Conservation (phyloP, 2,329 filamentous ascomycete species). For the Nectriaceae sp. region DNA sequence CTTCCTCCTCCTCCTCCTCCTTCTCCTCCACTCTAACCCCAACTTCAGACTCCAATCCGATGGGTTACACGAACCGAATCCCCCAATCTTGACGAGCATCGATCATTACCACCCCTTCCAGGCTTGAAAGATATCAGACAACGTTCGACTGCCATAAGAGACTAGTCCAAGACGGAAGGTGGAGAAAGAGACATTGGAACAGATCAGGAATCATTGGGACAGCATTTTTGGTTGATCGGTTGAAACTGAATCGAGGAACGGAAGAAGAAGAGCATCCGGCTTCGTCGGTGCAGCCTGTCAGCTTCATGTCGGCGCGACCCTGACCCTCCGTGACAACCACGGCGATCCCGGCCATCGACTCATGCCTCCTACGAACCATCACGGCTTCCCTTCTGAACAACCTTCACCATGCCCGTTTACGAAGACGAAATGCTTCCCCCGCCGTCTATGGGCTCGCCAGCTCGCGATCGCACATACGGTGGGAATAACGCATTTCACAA, state of each 20-base stretch:
- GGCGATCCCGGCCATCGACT: constrained; percentile 3
- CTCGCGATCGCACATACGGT: constrained; percentile 50
- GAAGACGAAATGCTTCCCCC: constrained; percentile 44
- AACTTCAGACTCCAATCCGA: too few species aligned
- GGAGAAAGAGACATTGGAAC: too few species aligned
- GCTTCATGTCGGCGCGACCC: not conserved
- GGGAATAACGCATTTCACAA: constrained; percentile 73
- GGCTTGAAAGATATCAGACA: too few species aligned
- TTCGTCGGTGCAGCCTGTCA: not conserved
- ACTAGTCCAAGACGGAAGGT: too few species aligned
- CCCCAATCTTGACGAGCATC: too few species aligned
- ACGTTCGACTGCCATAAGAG: too few species aligned
- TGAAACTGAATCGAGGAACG: not conserved
- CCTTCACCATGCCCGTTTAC: constrained; percentile 31
- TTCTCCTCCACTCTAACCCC: too few species aligned
- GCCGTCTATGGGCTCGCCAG: constrained; percentile 31
- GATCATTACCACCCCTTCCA: too few species aligned
- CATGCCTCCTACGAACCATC: constrained; percentile 28
- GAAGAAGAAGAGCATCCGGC: not conserved
- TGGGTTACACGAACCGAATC: too few species aligned
- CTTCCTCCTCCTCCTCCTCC: not conserved
- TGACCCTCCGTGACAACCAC: not conserved
- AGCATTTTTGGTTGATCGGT: too few species aligned
- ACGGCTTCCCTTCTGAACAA: constrained; percentile 24
- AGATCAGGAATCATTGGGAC: too few species aligned